These are phyloP conservation scores for Phytopythium chamaehyphon DNA, from an alignment of 352 stramenopile genomes.

Conservation along the genomic window DNA sequence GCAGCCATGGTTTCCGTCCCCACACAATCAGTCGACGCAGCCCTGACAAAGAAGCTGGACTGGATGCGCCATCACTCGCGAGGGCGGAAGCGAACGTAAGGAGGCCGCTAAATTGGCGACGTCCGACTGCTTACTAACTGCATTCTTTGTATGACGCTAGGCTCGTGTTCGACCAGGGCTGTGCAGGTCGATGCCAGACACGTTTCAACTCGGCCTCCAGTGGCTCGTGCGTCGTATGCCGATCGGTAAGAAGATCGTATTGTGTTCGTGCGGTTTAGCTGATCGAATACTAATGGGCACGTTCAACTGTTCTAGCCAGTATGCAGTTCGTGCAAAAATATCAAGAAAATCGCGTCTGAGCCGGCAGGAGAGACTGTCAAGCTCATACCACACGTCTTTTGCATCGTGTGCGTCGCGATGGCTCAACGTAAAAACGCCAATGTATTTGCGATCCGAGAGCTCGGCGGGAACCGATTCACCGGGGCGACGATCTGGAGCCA, in stretches of 20 bases:
- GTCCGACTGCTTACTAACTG: background rate
- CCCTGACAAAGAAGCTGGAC: conserved; percentile 34
- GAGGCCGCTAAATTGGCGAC: background rate
- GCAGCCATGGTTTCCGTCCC: conserved; percentile 24
- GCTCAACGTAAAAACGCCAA: conserved; percentile 25
- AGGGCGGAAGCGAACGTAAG: conserved; percentile 18
- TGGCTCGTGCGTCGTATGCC: conserved; percentile 34
- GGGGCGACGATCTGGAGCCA: conserved; percentile 3
- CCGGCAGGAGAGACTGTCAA: conserved; percentile 16
- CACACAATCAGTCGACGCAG: conserved; percentile 25
- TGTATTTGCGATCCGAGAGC: conserved; percentile 25
- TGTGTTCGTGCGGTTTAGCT: background rate
- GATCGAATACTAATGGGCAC: no score
- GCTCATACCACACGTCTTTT: conserved; percentile 27
- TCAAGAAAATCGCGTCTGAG: conserved; percentile 31
- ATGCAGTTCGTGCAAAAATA: conserved; percentile 34
- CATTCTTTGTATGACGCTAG: background rate
- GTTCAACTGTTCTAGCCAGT: conserved; percentile 20
- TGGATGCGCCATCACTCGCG: conserved; percentile 46
- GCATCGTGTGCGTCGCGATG: conserved; percentile 29
- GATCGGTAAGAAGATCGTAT: conserved; percentile 14
- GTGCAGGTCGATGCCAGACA: conserved; percentile 27
- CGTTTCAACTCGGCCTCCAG: conserved; percentile 19
- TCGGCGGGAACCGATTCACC: background rate
- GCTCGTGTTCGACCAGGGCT: conserved; percentile 17